Evolutionary conservation across 495 filamentous ascomycete genomes (phyloP).

Genomic region (Schizothecium vesticola): DNA sequence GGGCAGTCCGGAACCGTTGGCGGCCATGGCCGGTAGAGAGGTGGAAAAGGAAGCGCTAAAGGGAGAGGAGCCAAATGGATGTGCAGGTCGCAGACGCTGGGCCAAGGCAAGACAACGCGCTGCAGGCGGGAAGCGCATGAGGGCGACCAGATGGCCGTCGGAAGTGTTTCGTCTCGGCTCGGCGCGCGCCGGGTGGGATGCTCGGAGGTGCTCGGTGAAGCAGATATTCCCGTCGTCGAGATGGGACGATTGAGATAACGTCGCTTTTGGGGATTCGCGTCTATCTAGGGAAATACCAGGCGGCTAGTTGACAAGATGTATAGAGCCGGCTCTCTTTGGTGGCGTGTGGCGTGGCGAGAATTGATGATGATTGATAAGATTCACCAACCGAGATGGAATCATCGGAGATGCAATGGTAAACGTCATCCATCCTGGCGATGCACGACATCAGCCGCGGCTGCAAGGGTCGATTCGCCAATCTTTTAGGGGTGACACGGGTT

Average conservation of each 20-base stretch:
- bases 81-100: constrained; percentile 20
- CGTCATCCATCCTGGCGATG: not conserved
- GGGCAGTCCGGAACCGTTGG: constrained; percentile 11
- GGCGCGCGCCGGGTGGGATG: not conserved
- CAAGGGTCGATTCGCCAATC: not conserved
- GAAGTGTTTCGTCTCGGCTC: not conserved
- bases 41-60: constrained; percentile 22
- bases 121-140: constrained; percentile 28
- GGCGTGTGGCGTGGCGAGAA: not conserved
- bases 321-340: not conserved
- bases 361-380: not conserved
- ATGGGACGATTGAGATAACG: not conserved
- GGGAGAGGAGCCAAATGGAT: not conserved
- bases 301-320: not conserved
- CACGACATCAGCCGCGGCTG: not conserved
- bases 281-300: not conserved
- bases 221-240: not conserved
- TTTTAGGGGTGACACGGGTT: not conserved
- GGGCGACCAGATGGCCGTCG: not conserved
- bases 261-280: not conserved
- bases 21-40: constrained; percentile 19
- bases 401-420: not conserved
- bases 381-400: not conserved
- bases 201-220: not conserved
- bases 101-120: constrained; percentile 28